Conservation (phyloP, 345 rosid genomes). For the Moringa oleifera region DNA sequence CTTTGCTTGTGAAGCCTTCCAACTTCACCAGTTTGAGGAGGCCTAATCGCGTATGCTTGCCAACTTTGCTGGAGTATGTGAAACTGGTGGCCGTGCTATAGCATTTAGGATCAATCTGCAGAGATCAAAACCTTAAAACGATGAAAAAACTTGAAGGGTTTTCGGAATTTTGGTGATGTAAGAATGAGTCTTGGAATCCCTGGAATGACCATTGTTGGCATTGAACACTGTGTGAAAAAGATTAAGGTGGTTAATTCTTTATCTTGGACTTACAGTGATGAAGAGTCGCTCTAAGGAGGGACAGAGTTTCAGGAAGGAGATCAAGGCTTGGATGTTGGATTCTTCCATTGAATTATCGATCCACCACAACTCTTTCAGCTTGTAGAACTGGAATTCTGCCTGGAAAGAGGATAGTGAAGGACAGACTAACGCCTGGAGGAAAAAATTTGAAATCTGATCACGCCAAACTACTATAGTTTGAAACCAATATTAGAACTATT, state of each 20-base stretch:
- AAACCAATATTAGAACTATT: neutral
- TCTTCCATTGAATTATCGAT: conserved; percentile 35
- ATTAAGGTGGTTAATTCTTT: neutral
- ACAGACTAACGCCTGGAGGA: conserved; percentile 39
- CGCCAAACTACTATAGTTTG: too few species aligned
- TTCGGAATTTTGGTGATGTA: too few species aligned
- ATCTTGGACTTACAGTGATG: conserved; percentile 34
- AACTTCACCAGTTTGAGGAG: conserved; percentile 35
- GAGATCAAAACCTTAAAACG: neutral
- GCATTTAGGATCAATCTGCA: conserved; percentile 45
- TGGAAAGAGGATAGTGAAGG: conserved; percentile 35
- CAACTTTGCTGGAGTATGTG: conserved; percentile 17
- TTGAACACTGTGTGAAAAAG: too few species aligned
- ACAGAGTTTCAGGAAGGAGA: conserved; percentile 48
- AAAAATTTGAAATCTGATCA: too few species aligned
- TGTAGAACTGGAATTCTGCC: conserved; percentile 48
- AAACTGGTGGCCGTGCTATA: conserved; percentile 17
- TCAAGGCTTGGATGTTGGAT: conserved; percentile 25
- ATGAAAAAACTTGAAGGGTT: too few species aligned
- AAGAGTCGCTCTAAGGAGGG: conserved; percentile 49
- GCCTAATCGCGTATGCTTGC: conserved; percentile 21
- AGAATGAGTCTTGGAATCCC: too few species aligned
- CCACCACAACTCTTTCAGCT: conserved; percentile 55
- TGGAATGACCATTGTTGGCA: too few species aligned
- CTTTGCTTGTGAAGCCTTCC: conserved; percentile 35